phyloP scores from a whole-genome alignment of 495 filamentous ascomycete species.

The Talaromyces nanjingensis region DNA sequence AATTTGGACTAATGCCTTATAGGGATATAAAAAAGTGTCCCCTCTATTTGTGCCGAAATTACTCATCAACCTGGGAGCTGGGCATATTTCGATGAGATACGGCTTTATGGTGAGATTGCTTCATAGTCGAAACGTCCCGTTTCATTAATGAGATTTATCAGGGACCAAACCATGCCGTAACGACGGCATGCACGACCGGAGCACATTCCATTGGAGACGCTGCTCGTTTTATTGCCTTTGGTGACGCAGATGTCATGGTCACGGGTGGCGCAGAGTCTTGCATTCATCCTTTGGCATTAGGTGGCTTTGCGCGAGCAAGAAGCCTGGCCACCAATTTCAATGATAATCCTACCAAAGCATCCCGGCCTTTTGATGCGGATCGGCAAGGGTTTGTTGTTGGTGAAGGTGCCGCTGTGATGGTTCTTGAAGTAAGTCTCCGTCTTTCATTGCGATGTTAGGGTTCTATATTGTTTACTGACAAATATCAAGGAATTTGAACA shows the following conservation, averaged over 20 bases:
- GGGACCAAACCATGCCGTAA: constrained; percentile 86
- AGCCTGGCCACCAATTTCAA: constrained; percentile 81
- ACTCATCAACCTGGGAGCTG: constrained; percentile 89
- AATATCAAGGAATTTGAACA: constrained; percentile 68
- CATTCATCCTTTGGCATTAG: constrained; percentile 88
- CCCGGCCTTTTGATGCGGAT: constrained; percentile 80
- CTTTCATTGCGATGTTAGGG: not conserved
- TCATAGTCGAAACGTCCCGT: not conserved
- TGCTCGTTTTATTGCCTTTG: constrained; percentile 78
- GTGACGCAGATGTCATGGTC: constrained; percentile 91
- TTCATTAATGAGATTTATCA: constrained; percentile 16
- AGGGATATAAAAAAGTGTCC: constrained; percentile 89
- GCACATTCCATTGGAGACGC: constrained; percentile 93
- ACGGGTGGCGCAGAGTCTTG: constrained; percentile 92
- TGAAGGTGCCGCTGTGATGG: constrained; percentile 80
- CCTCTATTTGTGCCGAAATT: constrained; percentile 89
- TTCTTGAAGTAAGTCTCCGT: constrained; percentile 59
- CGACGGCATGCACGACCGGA: constrained; percentile 92
- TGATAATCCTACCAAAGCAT: constrained; percentile 61
- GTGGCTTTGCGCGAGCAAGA: constrained; percentile 81
- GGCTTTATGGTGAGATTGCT: constrained; percentile 56
- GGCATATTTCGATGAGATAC: constrained; percentile 89
- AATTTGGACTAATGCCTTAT: not conserved
- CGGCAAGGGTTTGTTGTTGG: constrained; percentile 86
- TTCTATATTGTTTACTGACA: not conserved